phyloP scores from a whole-genome alignment of 2,329 filamentous ascomycete species.

The Simplicillium sp. region DNA sequence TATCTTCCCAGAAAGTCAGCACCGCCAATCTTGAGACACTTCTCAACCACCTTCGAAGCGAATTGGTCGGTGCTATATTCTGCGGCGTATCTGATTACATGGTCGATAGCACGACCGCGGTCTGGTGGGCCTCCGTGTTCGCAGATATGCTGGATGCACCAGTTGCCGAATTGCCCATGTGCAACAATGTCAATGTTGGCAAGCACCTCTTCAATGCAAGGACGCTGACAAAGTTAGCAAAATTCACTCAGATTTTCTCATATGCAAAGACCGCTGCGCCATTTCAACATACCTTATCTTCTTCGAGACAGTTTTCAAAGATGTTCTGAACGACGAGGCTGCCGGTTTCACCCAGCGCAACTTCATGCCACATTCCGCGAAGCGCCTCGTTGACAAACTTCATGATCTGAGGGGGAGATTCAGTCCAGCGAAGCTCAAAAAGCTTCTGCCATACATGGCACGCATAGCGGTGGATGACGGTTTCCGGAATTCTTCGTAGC shows the following conservation, averaged over 20 bases:
- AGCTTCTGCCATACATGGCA: conserved; percentile 99
- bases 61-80: conserved; percentile 99
- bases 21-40: conserved; percentile 94
- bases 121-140: conserved; percentile 89
- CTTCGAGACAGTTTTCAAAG: conserved; percentile 97
- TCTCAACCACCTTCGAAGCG: conserved; percentile 97
- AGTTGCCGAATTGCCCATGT: conserved; percentile 97
- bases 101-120: conserved; percentile 86
- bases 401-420: conserved; percentile 96
- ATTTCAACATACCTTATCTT: conserved; percentile 72
- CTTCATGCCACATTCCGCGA: conserved; percentile 96
- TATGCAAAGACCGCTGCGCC: not conserved
- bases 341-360: conserved; percentile 91
- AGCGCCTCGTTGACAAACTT: conserved; percentile 94
- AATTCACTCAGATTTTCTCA: not conserved
- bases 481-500: conserved; percentile 89
- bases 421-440: conserved; percentile 93
- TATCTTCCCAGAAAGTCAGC: conserved; percentile 86
- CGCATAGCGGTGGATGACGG: conserved; percentile 95
- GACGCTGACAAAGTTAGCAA: conserved; percentile 50
- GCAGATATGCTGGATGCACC: conserved; percentile 99
- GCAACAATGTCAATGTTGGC: conserved; percentile 92
- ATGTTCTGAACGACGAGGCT: conserved; percentile 99
- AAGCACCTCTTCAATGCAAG: conserved; percentile 93
- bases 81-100: conserved; percentile 85